phyloP scores from a whole-genome alignment of 371 early-diverging fungal species.

The Apophysomyces sp. region DNA sequence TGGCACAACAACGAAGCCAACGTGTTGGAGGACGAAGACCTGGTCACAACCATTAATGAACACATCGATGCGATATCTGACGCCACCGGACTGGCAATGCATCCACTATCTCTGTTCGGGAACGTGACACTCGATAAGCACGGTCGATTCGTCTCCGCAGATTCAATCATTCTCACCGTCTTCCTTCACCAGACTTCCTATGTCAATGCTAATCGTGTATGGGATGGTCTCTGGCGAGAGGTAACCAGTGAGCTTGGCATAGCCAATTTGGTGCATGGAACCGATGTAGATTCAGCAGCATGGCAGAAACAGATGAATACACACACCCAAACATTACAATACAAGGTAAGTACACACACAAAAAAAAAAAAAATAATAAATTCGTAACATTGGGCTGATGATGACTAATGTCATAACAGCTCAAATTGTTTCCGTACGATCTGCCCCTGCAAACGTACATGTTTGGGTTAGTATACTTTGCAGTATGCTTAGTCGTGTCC shows the following conservation, averaged over 20 bases:
- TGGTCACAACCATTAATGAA: conserved; percentile 32
- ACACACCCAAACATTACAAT: conserved; percentile 20
- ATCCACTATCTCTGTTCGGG: conserved; percentile 54
- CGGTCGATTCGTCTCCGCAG: conserved; percentile 35
- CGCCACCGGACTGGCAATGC: conserved; percentile 42
- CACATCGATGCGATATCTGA: conserved; percentile 26
- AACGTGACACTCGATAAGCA: conserved; percentile 32
- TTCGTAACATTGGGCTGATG: not conserved
- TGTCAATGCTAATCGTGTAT: conserved; percentile 25
- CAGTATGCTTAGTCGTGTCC: conserved; percentile 64
- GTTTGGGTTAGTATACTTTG: conserved; percentile 47
- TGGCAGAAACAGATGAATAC: conserved; percentile 22
- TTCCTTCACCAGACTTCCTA: conserved; percentile 18
- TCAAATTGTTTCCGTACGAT: conserved; percentile 12
- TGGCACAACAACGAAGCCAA: conserved; percentile 30
- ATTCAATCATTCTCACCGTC: conserved; percentile 47
- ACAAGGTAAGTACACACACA: conserved; percentile 29
- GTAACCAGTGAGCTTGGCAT: conserved; percentile 11
- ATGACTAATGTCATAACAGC: conserved; percentile 6
- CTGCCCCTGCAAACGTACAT: conserved; percentile 15
- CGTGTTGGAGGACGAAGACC: conserved; percentile 23
- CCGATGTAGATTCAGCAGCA: not conserved
- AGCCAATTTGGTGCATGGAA: not conserved
- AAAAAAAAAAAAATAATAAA: not conserved
- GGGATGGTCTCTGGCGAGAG: conserved; percentile 45